Evolutionary conservation across 2,329 filamentous ascomycete species (phyloP).

Genomic region (Coniochaeta sp.): DNA sequence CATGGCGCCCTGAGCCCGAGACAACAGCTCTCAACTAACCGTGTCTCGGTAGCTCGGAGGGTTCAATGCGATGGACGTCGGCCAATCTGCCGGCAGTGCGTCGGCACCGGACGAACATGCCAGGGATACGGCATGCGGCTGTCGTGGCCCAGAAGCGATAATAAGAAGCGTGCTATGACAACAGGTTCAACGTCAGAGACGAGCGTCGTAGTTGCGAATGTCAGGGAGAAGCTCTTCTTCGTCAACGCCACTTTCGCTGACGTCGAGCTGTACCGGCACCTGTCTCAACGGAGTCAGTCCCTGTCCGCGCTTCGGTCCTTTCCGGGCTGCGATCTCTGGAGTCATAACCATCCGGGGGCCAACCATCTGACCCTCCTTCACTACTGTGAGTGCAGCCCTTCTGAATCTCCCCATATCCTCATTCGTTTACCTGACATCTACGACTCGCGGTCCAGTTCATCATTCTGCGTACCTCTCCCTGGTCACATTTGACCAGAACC

Average conservation of each 20-base stretch:
- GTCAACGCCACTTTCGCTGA: slow-evolving; percentile 17
- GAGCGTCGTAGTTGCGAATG: not conserved
- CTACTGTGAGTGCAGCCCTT: not conserved
- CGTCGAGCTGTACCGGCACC: slow-evolving; percentile 11
- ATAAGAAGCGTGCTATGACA: slow-evolving; percentile 16
- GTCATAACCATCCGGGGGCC: not conserved
- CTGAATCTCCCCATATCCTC: not conserved
- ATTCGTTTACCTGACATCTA: not conserved
- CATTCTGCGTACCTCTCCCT: slow-evolving; percentile 13
- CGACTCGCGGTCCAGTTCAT: slow-evolving; percentile 10
- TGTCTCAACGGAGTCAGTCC: not conserved
- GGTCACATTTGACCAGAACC: slow-evolving; percentile 12
- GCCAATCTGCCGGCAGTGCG: slow-evolving; percentile 16
- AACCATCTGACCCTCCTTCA: not conserved
- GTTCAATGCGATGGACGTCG: slow-evolving; percentile 14
- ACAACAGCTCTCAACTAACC: not conserved
- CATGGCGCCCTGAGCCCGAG: not conserved
- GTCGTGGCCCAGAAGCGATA: slow-evolving; percentile 20
- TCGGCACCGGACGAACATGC: slow-evolving; percentile 13
- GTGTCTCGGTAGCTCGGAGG: slow-evolving; percentile 13
- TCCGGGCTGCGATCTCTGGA: not conserved
- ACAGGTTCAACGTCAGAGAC: not conserved
- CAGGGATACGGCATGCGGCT: slow-evolving; percentile 19
- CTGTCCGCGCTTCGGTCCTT: not conserved
- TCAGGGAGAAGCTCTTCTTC: slow-evolving; percentile 6